Base-by-base conservation (phyloP, 768 basidiomycete species). In the Mycena vitilis region DNA sequence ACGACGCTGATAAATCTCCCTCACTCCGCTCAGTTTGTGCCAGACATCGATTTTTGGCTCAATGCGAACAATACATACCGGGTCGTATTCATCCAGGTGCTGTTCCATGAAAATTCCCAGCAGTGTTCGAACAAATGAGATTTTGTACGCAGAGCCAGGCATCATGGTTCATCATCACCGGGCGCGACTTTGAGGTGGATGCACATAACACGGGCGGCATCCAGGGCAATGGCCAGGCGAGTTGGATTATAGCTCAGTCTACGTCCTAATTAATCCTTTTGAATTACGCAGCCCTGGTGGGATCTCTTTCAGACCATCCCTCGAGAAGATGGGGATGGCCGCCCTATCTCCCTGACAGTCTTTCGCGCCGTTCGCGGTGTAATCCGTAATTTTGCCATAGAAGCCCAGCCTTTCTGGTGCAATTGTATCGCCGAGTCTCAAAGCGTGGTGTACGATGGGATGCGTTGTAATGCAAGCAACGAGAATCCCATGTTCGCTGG, bases 101-200 rank as follows among this genome's bases (percentile, higher is more conserved):
- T 45, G 6, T 45, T 60, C 38, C 38, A n/a, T n/a, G 0, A 37
- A 25, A 25, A 25, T 11, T 20, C 30, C 20, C 23, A 3, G 6
- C 9, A 2, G 20, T 5, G 30, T 37, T 0, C 49, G 10, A 34
- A 63, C 47, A 37, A 30, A 2, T 30, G n/a, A 22, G 47, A 45
- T 23, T 2, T 16, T 49, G 18, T 12, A 48, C 15, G 30, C 59
- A 89, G 86, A 84, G 78, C 70, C 89, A 89, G 79, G 86, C 88
- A 2, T 89, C 88, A 8, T 89, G 88, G 87, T 89, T 89, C 71
- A 85, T 89, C 57, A 79, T 89, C 42, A 87, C 87, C 5, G 88
- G 88, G 4, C 77, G 77, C 37, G 82, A 88, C 77, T 89, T 89
- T 65, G 78, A 78, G 18, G 82, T 89, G 67, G 85, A 89, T 73